These are phyloP conservation scores for Gymnopilus dilepis DNA, from an alignment of 768 basidiomycete species.

Conservation along the genomic window DNA sequence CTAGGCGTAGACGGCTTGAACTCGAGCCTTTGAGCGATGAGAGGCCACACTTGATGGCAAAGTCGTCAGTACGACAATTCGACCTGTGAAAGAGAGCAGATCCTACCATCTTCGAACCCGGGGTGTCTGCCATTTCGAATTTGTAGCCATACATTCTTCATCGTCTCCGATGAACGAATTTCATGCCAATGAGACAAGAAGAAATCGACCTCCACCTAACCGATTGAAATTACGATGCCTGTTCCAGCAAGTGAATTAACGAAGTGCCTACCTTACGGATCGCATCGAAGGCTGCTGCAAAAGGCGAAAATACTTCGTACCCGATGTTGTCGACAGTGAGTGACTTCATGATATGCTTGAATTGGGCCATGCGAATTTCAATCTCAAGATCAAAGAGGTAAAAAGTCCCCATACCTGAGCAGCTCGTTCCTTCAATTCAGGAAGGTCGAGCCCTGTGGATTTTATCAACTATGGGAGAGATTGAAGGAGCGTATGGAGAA, in stretches of 20 bases:
- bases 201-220: slow-evolving; percentile 71
- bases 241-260: not conserved
- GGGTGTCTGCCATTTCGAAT: slow-evolving; percentile 84
- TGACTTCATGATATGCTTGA: slow-evolving; percentile 75
- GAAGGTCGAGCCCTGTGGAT: slow-evolving; percentile 66
- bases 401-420: slow-evolving; percentile 43
- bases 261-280: slow-evolving; percentile 65
- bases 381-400: not conserved
- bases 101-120: slow-evolving; percentile 91
- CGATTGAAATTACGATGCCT: not conserved
- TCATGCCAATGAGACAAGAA: slow-evolving; percentile 85
- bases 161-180: slow-evolving; percentile 81
- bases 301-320: slow-evolving; percentile 85
- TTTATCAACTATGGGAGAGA: not conserved
- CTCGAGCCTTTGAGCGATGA: slow-evolving; percentile 66
- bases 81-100: not conserved
- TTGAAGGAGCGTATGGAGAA: slow-evolving; percentile 11
- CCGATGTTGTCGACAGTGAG: slow-evolving; percentile 83
- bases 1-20: slow-evolving; percentile 49
- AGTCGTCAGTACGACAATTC: not conserved
- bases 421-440: slow-evolving; percentile 75
- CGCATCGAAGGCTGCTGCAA: slow-evolving; percentile 81
- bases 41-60: slow-evolving; percentile 62
- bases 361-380: not conserved
- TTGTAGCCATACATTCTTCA: slow-evolving; percentile 85